Evolutionary conservation across 1,139 yeast genomes (phyloP).

Genomic region (Geotrichum restrictum): DNA sequence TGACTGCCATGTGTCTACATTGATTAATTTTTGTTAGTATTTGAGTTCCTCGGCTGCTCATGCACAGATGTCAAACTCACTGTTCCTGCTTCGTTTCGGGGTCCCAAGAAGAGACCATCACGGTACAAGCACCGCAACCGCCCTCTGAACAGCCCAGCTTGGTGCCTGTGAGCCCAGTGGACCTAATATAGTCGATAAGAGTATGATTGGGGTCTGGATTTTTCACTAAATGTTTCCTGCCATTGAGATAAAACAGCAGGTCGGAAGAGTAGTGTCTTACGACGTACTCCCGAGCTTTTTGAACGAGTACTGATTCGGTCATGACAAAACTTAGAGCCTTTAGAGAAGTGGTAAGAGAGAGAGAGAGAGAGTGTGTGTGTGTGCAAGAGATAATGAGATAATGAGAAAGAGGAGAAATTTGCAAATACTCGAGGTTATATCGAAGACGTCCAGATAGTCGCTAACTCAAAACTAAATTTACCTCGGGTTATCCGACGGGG

Average conservation of each 20-base stretch:
- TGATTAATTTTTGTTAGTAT: not conserved
- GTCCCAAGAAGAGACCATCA: slow-evolving; percentile 41
- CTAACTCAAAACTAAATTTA: not conserved
- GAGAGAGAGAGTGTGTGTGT: not conserved
- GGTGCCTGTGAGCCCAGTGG: slow-evolving; percentile 43
- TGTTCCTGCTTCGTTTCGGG: slow-evolving; percentile 29
- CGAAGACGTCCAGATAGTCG: not conserved
- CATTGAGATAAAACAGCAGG: slow-evolving; percentile 43
- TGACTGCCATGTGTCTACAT: slow-evolving; percentile 40
- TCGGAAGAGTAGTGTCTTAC: slow-evolving; percentile 22
- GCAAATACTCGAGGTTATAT: not conserved
- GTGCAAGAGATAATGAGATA: not conserved
- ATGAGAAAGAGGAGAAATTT: not conserved
- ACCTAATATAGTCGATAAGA: slow-evolving; percentile 42
- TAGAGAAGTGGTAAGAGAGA: not conserved
- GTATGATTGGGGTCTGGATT: slow-evolving; percentile 45
- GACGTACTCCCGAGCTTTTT: slow-evolving; percentile 18
- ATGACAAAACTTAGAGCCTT: not conserved
- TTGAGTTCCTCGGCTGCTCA: not conserved
- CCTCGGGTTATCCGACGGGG: not conserved
- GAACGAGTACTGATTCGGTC: slow-evolving; percentile 16
- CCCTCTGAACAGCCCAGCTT: slow-evolving; percentile 49
- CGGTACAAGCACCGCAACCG: slow-evolving; percentile 50
- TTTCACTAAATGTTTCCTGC: slow-evolving; percentile 36
- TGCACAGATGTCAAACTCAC: slow-evolving; percentile 23